These are phyloP conservation scores for Calonectria pauciramosa DNA, from an alignment of 2,329 filamentous ascomycete genomes.

Conservation along the genomic window DNA sequence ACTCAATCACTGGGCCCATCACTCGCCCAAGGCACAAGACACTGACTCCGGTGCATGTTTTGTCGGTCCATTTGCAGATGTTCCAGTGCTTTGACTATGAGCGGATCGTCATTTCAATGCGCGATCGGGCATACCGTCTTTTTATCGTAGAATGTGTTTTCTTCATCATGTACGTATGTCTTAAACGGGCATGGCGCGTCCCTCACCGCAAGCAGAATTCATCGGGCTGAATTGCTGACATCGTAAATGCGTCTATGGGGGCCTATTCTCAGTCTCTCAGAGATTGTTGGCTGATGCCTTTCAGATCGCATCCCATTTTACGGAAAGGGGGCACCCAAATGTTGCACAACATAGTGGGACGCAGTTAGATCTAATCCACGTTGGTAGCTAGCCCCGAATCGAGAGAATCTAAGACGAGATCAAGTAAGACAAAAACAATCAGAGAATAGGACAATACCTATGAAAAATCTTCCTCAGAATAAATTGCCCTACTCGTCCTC, in stretches of 20 bases:
- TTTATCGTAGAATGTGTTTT: not conserved
- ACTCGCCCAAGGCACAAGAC: not conserved
- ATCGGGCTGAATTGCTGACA: not conserved
- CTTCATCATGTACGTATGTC: not conserved
- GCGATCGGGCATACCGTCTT: not conserved
- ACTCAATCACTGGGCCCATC: not conserved
- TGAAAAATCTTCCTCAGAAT: not conserved
- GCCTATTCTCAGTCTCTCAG: too few relatives aligned
- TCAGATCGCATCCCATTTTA: not conserved
- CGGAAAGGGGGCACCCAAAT: not conserved
- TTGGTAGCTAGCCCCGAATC: not conserved
- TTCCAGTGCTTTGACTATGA: not conserved
- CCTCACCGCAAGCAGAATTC: not conserved
- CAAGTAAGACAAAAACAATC: not conserved
- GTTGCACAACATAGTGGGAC: not conserved
- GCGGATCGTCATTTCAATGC: not conserved
- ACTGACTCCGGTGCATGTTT: not conserved
- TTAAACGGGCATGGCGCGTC: not conserved
- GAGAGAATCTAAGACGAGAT: not conserved
- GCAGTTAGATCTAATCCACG: not conserved
- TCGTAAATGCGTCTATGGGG: too few relatives aligned
- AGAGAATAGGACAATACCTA: not conserved
- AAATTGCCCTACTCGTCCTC: not conserved
- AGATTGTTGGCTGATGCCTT: not conserved
- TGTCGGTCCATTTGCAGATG: not conserved